Evolutionary conservation across 306 rosid species (phyloP).

Genomic region (Sechiopsis laciniata): DNA sequence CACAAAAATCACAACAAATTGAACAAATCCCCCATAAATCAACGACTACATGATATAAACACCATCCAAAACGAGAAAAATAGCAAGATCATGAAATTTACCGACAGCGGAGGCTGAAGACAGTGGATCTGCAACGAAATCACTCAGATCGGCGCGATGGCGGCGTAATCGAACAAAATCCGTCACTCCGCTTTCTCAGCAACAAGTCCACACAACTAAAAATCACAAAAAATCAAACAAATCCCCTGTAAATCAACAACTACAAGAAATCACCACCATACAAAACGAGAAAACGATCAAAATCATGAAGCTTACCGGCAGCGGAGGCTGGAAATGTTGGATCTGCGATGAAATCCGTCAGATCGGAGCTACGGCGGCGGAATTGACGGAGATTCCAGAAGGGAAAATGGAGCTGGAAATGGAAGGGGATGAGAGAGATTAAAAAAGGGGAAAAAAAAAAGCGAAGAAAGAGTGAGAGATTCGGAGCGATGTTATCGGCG

Average conservation of each 20-base stretch:
- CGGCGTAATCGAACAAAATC: too few species aligned
- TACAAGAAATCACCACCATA: not conserved
- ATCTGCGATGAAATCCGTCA: not conserved
- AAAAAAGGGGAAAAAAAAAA: not conserved
- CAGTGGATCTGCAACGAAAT: too few species aligned
- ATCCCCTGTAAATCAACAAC: not conserved
- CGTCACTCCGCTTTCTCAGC: too few species aligned
- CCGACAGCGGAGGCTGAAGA: too few species aligned
- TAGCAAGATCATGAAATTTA: too few species aligned
- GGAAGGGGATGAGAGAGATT: not conserved
- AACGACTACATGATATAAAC: too few species aligned
- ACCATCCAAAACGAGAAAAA: too few species aligned
- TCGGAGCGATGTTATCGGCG: constrained; percentile 17
- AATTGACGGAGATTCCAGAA: not conserved
- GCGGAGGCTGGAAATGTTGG: not conserved
- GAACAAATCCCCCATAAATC: too few species aligned
- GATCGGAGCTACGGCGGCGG: constrained; percentile 10
- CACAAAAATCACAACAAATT: not conserved
- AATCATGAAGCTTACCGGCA: not conserved
- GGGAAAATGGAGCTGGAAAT: not conserved
- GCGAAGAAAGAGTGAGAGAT: not conserved
- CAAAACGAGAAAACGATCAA: not conserved
- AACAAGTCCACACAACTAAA: too few species aligned
- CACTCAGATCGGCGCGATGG: too few species aligned
- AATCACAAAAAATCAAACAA: not conserved